Conservation (phyloP, 2,329 filamentous ascomycete species). For the Graphilbum ipis-grandicollis region DNA sequence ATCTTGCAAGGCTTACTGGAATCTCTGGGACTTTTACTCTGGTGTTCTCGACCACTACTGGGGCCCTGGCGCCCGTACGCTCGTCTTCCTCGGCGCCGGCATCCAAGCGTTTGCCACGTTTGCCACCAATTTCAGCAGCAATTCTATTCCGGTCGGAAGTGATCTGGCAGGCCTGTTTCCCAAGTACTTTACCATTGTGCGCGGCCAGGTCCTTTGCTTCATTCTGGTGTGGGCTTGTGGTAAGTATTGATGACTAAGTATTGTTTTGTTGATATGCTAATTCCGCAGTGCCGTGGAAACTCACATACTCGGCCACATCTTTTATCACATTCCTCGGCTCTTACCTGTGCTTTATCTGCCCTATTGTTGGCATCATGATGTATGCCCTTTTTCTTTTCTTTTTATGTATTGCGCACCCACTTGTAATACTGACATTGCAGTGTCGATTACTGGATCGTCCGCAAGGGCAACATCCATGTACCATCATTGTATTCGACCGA, state of each 20-base stretch:
- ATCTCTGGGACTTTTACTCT: conserved; percentile 10
- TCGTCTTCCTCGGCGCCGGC: conserved; percentile 9
- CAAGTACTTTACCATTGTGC: conserved; percentile 17
- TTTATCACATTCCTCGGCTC: conserved; percentile 9
- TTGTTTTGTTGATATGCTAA: background rate
- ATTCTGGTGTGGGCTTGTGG: background rate
- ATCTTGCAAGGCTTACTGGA: conserved; percentile 12
- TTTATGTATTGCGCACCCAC: too few relatives aligned
- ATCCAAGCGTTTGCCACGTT: conserved; percentile 9
- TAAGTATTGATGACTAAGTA: background rate
- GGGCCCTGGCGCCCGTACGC: conserved; percentile 5
- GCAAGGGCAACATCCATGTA: conserved; percentile 5
- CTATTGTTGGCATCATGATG: conserved; percentile 3
- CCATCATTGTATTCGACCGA: background rate
- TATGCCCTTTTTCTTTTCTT: background rate
- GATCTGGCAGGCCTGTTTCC: conserved; percentile 17
- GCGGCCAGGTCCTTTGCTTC: conserved; percentile 12
- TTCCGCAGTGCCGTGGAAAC: conserved; percentile 6
- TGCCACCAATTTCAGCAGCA: conserved; percentile 11
- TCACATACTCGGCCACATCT: conserved; percentile 6
- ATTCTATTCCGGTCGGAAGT: conserved; percentile 19
- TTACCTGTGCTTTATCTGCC: conserved; percentile 10
- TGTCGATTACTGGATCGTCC: conserved; percentile 11
- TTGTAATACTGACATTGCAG: background rate
- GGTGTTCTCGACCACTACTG: conserved; percentile 9